phyloP scores from a whole-genome alignment of 331 rosid species.

The Ulmus americana region DNA sequence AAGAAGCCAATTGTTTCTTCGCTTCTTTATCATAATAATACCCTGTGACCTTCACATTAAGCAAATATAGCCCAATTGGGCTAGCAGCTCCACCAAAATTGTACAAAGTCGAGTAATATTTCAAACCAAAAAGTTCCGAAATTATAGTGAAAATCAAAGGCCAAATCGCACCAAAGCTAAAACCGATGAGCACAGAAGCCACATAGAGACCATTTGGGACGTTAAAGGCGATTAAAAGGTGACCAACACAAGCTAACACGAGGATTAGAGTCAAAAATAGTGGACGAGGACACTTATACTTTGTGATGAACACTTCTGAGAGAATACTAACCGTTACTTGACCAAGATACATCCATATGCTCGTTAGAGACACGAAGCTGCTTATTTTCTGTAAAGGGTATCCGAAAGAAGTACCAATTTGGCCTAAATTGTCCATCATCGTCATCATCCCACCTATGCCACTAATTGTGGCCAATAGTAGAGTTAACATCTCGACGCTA shows the following conservation, averaged over 20 bases:
- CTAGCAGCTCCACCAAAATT: slow-evolving; percentile 8
- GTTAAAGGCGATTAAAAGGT: slow-evolving; percentile 15
- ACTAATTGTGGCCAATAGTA: slow-evolving; percentile 26
- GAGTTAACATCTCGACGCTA: slow-evolving; percentile 25
- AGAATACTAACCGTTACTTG: slow-evolving; percentile 17
- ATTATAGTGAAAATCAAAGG: slow-evolving; percentile 8
- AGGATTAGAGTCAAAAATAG: slow-evolving; percentile 1
- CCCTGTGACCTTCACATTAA: slow-evolving; percentile 4
- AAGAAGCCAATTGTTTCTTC: neutral
- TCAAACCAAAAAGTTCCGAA: slow-evolving; percentile 23
- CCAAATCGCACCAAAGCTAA: slow-evolving; percentile 11
- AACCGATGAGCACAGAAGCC: slow-evolving; percentile 13
- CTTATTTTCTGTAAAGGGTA: slow-evolving; percentile 18
- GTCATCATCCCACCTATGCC: slow-evolving; percentile 29
- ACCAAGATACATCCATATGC: slow-evolving; percentile 36
- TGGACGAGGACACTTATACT: slow-evolving; percentile 13
- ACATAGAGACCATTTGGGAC: neutral
- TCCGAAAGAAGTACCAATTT: slow-evolving; percentile 18
- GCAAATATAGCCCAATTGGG: slow-evolving; percentile 8
- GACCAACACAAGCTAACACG: slow-evolving; percentile 6
- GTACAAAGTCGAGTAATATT: slow-evolving; percentile 10
- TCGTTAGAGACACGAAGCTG: slow-evolving; percentile 29
- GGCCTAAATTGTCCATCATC: slow-evolving; percentile 26
- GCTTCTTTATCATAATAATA: slow-evolving; percentile 12
- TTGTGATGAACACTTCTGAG: slow-evolving; percentile 21